phyloP scores from a whole-genome alignment of 257 asterid species.

The Nicotiana obtusifolia region DNA sequence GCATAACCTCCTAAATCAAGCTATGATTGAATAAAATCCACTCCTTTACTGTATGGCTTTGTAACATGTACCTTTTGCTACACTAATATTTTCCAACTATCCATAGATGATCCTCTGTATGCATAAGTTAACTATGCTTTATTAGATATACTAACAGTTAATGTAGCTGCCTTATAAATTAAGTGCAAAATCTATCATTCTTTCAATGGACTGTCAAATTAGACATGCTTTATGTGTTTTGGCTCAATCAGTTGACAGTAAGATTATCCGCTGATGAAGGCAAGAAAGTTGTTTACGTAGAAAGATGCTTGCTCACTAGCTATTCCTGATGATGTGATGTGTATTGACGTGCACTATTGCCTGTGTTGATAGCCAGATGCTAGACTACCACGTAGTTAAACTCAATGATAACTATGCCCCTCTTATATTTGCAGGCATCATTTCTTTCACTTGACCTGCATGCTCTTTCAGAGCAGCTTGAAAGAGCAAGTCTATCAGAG shows the following conservation, averaged over 20 bases:
- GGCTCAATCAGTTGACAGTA: not conserved
- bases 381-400: not conserved
- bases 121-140: not conserved
- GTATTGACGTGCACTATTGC: not conserved
- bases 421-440: slow-evolving; percentile 53
- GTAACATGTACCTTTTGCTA: not conserved
- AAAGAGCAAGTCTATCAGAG: slow-evolving; percentile 59
- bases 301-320: not conserved
- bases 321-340: not conserved
- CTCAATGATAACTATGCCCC: not conserved
- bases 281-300: not conserved
- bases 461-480: slow-evolving; percentile 65
- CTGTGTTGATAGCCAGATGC: not conserved
- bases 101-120: not conserved
- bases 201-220: not conserved
- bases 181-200: not conserved
- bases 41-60: not conserved
- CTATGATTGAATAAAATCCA: not conserved
- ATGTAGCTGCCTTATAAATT: not conserved
- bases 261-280: not conserved
- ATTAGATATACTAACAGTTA: not conserved
- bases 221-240: not conserved
- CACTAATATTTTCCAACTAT: not conserved
- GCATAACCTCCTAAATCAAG: slow-evolving; percentile 1
- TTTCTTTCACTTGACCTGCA: slow-evolving; percentile 76